Conservation (phyloP, 768 basidiomycete genomes). For the Chalciporus piperatus region DNA sequence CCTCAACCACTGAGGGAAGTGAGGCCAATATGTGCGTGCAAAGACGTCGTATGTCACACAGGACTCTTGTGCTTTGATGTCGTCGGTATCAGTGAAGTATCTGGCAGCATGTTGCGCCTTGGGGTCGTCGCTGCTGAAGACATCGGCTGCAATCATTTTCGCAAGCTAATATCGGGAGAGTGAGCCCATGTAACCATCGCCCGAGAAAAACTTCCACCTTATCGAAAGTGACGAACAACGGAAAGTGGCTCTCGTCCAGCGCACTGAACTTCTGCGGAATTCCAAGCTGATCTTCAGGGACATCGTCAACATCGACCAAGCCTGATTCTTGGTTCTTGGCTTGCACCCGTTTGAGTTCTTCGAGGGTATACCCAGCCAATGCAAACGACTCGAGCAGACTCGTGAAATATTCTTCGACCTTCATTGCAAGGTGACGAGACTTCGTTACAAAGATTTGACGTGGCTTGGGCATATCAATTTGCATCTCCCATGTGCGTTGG, state of each 20-base stretch:
- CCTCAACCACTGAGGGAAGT: conserved; percentile 43
- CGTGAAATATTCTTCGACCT: conserved; percentile 63
- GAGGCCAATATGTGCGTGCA: conserved; percentile 54
- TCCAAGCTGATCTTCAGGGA: conserved; percentile 24
- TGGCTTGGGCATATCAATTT: conserved; percentile 40
- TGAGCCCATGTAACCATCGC: not conserved
- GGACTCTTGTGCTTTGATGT: conserved; percentile 17
- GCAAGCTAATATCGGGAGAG: conserved; percentile 14
- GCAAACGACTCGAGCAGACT: conserved; percentile 48
- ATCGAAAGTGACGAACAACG: conserved; percentile 67
- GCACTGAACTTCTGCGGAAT: conserved; percentile 51
- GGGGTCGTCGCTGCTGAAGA: conserved; percentile 6
- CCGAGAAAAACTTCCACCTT: conserved; percentile 36
- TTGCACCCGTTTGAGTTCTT: conserved; percentile 37
- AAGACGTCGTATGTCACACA: conserved; percentile 50
- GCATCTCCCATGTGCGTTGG: conserved; percentile 50
- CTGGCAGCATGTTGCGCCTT: conserved; percentile 5
- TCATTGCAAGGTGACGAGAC: conserved; percentile 60
- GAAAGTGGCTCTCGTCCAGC: conserved; percentile 60
- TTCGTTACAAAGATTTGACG: conserved; percentile 74
- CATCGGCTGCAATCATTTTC: conserved; percentile 26
- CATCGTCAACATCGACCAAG: conserved; percentile 36
- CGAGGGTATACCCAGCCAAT: conserved; percentile 32
- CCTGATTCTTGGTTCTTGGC: conserved; percentile 24
- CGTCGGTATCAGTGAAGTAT: conserved; percentile 14